phyloP scores from a whole-genome alignment of 1,284 basidiomycete species.

The Fistulina hepatica region DNA sequence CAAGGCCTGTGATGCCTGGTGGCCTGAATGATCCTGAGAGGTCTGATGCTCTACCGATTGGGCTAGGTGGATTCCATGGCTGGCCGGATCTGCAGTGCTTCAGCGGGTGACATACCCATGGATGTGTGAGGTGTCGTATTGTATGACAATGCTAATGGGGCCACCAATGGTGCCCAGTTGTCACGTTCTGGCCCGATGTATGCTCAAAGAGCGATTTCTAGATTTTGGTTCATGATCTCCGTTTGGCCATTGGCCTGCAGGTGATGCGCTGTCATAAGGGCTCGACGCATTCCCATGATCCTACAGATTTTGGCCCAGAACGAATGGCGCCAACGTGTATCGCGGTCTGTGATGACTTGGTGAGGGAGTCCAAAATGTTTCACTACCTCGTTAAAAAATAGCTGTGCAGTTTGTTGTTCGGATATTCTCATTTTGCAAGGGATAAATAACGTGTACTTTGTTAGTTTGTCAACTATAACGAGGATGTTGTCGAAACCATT shows the following conservation, averaged over 20 bases:
- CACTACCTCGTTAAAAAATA: slow-evolving; percentile 19
- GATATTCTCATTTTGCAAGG: slow-evolving; percentile 19
- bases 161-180: slow-evolving; percentile 14
- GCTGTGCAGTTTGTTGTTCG: slow-evolving; percentile 11
- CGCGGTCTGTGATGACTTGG: slow-evolving; percentile 20
- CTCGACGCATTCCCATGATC: slow-evolving; percentile 16
- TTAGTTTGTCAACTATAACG: slow-evolving; percentile 27
- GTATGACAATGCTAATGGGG: slow-evolving; percentile 15
- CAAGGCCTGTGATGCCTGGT: too few species aligned
- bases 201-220: slow-evolving; percentile 21
- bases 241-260: slow-evolving; percentile 26
- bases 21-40: too few species aligned
- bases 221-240: slow-evolving; percentile 24
- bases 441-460: slow-evolving; percentile 31
- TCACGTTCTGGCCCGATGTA: slow-evolving; percentile 13
- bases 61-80: too few species aligned
- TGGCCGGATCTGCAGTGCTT: too few species aligned
- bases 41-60: too few species aligned
- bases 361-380: slow-evolving; percentile 17
- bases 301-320: slow-evolving; percentile 17
- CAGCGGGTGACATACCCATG: slow-evolving; percentile 16
- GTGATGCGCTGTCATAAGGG: slow-evolving; percentile 22
- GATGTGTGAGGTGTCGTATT: slow-evolving; percentile 18
- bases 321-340: slow-evolving; percentile 16
- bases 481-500: slow-evolving; percentile 21